Evolutionary conservation across 2,329 filamentous ascomycete species (phyloP).

Genomic region (Dactylellina drechsleri): DNA sequence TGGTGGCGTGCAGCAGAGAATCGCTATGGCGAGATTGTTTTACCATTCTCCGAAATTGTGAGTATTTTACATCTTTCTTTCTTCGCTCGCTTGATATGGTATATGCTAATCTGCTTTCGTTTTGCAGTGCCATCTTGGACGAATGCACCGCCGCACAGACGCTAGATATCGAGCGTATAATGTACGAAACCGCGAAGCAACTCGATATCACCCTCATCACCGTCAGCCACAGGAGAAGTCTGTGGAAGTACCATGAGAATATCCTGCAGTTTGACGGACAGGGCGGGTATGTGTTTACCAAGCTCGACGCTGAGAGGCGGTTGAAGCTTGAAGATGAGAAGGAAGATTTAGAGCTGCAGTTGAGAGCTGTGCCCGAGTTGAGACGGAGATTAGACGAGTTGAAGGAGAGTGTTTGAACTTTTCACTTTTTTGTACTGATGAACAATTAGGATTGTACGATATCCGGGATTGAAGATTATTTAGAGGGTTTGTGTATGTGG

Average conservation of each 20-base stretch:
- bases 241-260: constrained; percentile 96
- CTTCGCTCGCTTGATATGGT: neutral
- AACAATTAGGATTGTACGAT: constrained; percentile 10
- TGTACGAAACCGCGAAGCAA: constrained; percentile 96
- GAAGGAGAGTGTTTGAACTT: constrained; percentile 63
- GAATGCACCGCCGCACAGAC: constrained; percentile 98
- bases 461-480: neutral
- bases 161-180: constrained; percentile 89
- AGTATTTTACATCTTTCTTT: neutral
- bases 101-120: constrained; percentile 13
- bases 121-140: constrained; percentile 79
- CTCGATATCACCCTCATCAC: constrained; percentile 96
- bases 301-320: constrained; percentile 85
- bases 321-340: constrained; percentile 93
- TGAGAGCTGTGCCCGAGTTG: constrained; percentile 86
- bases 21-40: constrained; percentile 83
- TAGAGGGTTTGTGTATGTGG: neutral
- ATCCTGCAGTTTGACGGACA: constrained; percentile 98
- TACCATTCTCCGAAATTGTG: constrained; percentile 59
- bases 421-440: neutral
- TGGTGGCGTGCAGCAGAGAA: constrained; percentile 90
- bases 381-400: constrained; percentile 86
- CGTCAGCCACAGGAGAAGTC: constrained; percentile 85
- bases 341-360: constrained; percentile 86
- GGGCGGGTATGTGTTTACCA: constrained; percentile 88